Evolutionary conservation across 2,329 filamentous ascomycete genomes (phyloP).

Genomic region (Hypoxylon sp.): DNA sequence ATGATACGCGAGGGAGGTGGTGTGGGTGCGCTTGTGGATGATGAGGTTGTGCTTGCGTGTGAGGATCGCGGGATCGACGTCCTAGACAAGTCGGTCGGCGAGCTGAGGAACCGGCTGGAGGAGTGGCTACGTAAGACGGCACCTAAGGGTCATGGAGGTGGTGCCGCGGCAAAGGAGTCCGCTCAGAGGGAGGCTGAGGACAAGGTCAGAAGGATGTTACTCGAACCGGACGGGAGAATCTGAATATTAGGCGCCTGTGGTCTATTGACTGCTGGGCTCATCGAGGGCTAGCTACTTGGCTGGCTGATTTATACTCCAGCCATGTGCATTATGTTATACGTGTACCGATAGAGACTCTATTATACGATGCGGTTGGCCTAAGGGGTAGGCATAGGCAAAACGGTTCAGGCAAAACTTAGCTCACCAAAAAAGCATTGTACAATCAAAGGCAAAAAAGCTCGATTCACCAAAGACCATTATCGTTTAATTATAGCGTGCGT

Average conservation of each 20-base stretch:
- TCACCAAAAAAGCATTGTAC: constrained; percentile 34
- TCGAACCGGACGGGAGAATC: constrained; percentile 31
- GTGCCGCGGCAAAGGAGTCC: constrained; percentile 53
- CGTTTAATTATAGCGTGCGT: neutral
- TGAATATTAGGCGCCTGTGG: constrained; percentile 1
- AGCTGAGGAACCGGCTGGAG: constrained; percentile 64
- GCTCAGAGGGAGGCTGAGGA: constrained; percentile 56
- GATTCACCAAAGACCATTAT: constrained; percentile 10
- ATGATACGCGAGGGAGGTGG: constrained; percentile 77
- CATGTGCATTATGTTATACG: neutral
- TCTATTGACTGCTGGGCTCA: neutral
- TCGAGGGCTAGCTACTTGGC: neutral
- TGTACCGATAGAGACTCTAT: constrained; percentile 21
- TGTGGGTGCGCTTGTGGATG: constrained; percentile 67
- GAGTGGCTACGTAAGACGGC: constrained; percentile 65
- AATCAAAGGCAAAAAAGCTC: constrained; percentile 11
- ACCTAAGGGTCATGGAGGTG: constrained; percentile 33
- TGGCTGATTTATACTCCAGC: neutral
- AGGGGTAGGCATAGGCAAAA: neutral
- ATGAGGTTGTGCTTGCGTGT: constrained; percentile 79
- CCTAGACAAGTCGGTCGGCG: constrained; percentile 69
- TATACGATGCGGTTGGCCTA: constrained; percentile 13
- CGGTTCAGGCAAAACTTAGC: constrained; percentile 22
- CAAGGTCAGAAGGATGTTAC: constrained; percentile 45
- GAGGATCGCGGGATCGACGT: constrained; percentile 77